Evolutionary conservation across 2,329 filamentous ascomycete species (phyloP), one percentile per base, ranked within the genome.

Genomic region (Microdochium bolleyi): DNA sequence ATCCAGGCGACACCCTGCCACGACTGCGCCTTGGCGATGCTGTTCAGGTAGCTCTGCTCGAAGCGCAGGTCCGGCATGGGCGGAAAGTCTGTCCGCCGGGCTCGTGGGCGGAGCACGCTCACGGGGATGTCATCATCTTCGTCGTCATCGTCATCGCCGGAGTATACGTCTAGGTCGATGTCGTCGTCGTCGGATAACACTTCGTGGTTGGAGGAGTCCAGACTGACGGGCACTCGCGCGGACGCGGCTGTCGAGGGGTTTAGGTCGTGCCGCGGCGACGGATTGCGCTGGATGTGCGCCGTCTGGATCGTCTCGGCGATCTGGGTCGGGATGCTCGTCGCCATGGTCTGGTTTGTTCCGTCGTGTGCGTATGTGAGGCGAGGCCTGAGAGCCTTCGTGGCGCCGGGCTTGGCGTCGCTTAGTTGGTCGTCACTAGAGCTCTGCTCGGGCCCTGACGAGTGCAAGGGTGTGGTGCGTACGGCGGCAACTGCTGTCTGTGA

Each of bases 41-140:
- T 95, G 62, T 88, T 87, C 52, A 99, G 80, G 70, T 99, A 99
- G 77, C 92, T 96, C 79, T 99, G 94, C 73, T 99, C 94, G 72
- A 97, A 97, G 46, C 94, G 83, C 59, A 99, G 75, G 72, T 99
- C 94, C 3, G 92, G 91, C 64, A 96, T 80, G 9, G 83, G 81
- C 27, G 79, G 81, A 52, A 85, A 64, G 52, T 55, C 54, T 14
- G 49, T 44, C 32, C 51, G 27, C 76, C n/a, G 51, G 52, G 74
- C 73, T 8, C 72, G 60, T 2, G 74, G 78, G 46, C 76, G 75
- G 51, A 91, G 69, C 4, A 86, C 77, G 58, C 82, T 86, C 56
- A 85, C 76, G 13, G 86, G 86, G 22, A 89, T 83, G 52, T 89
- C 86, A 54, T 86, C 84, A 50, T 85, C 82, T 25, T 79, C 77